A percentile compares a stretch with the other conserved stretches of the same genome.
phyloP scores from a whole-genome alignment of 768 basidiomycete genomes.

The Russula ochroleuca region DNA sequence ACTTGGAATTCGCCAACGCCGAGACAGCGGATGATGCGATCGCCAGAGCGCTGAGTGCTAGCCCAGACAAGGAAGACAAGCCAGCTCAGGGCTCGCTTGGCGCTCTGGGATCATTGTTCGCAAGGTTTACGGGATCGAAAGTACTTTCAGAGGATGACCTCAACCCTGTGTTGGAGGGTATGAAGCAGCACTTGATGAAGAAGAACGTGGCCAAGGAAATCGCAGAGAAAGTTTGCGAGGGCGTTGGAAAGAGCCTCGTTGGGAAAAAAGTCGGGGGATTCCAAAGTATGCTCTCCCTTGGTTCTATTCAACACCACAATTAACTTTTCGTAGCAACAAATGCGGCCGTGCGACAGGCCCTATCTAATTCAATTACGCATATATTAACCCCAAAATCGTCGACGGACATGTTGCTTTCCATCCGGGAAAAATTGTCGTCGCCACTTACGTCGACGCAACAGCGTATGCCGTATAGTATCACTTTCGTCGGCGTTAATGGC shows the following conservation, averaged over 20 bases:
- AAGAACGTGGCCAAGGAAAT: conserved; percentile 99
- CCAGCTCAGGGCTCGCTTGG: conserved; percentile 50
- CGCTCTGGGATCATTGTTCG: conserved; percentile 72
- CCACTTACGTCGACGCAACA: conserved; percentile 70
- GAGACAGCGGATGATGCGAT: conserved; percentile 50
- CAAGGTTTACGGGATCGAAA: conserved; percentile 82
- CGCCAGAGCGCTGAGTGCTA: conserved; percentile 51
- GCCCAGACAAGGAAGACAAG: conserved; percentile 32
- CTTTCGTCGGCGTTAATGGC: conserved; percentile 98
- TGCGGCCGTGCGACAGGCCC: conserved; percentile 74
- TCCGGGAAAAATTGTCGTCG: conserved; percentile 79
- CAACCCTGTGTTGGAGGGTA: conserved; percentile 81
- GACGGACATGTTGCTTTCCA: conserved; percentile 92
- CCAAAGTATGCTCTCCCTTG: conserved; percentile 55
- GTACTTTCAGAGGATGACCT: conserved; percentile 77
- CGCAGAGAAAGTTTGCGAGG: conserved; percentile 89
- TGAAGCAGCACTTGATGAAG: conserved; percentile 98
- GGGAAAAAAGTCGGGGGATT: conserved; percentile 91
- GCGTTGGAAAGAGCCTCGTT: conserved; percentile 83
- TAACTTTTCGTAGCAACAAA: conserved; percentile 58
- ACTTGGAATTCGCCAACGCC: conserved; percentile 72
- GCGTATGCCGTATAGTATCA: conserved; percentile 84
- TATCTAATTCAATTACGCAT: conserved; percentile 83
- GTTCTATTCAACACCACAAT: conserved; percentile 10
- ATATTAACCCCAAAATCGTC: conserved; percentile 96